Conservation (phyloP, 768 basidiomycete species). For the Leccinum imitatum region DNA sequence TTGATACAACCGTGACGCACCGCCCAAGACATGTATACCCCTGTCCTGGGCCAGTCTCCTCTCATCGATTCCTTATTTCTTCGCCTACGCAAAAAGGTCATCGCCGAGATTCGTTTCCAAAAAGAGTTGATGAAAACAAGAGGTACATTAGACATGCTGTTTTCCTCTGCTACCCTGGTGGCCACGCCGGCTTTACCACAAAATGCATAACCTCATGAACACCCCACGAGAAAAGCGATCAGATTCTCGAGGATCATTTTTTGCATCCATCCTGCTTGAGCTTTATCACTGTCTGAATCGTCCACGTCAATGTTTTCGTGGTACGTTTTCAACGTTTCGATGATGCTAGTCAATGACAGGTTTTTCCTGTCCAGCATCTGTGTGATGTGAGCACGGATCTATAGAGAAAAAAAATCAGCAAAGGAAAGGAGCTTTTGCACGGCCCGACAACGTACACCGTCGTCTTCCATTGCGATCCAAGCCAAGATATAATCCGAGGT, state of each 20-base stretch:
- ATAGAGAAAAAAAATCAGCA: constrained; percentile 16
- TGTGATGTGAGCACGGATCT: constrained; percentile 78
- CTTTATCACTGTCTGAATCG: constrained; percentile 32
- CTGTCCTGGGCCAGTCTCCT: constrained; percentile 92
- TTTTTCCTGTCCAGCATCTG: constrained; percentile 77
- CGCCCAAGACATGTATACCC: constrained; percentile 79
- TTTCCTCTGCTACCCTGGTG: constrained; percentile 53
- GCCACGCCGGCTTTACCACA: constrained; percentile 15
- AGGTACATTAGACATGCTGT: constrained; percentile 90
- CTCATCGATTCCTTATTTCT: constrained; percentile 85
- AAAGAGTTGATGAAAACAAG: constrained; percentile 77
- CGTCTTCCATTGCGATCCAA: constrained; percentile 98
- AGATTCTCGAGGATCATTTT: constrained; percentile 69
- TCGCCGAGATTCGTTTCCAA: constrained; percentile 85
- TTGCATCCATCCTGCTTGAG: constrained; percentile 48
- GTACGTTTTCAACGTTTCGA: constrained; percentile 69
- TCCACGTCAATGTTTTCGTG: constrained; percentile 70
- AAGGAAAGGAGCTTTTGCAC: not conserved
- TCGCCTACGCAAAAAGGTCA: constrained; percentile 79
- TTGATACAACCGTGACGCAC: constrained; percentile 2
- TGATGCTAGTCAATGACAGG: constrained; percentile 67
- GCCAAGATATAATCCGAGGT: constrained; percentile 92
- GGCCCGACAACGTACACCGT: constrained; percentile 64
- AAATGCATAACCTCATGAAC: constrained; percentile 22
- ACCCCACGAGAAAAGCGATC: constrained; percentile 56